Conservation (phyloP, 768 basidiomycete genomes). For the Rhizopogon vulgaris region DNA sequence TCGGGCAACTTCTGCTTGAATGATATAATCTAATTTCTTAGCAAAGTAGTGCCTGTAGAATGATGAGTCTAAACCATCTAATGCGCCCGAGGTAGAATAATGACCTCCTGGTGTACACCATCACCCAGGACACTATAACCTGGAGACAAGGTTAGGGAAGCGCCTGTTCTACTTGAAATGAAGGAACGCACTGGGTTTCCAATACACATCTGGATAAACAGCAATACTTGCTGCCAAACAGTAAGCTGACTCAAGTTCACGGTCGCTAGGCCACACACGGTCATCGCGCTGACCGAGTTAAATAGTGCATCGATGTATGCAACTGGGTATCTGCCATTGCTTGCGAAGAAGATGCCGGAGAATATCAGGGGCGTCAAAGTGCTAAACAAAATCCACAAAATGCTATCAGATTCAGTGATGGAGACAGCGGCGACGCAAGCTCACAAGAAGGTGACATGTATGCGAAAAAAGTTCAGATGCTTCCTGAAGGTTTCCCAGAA, state of each 20-base stretch:
- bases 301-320: constrained; percentile 75
- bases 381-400: constrained; percentile 29
- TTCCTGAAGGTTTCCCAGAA: constrained; percentile 25
- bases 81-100: constrained; percentile 10
- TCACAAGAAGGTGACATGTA: constrained; percentile 59
- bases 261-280: constrained; percentile 70
- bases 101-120: constrained; percentile 72
- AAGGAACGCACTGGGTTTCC: constrained; percentile 60
- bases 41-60: constrained; percentile 61
- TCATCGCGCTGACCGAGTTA: constrained; percentile 72
- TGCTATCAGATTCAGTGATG: neutral
- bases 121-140: constrained; percentile 78
- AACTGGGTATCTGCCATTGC: constrained; percentile 68
- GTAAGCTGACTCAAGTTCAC: constrained; percentile 66
- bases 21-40: constrained; percentile 54
- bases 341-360: constrained; percentile 77
- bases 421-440: constrained; percentile 14
- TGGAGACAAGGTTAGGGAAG: constrained; percentile 19
- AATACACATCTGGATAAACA: constrained; percentile 75
- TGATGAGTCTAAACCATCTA: neutral
- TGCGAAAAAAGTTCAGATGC: constrained; percentile 62
- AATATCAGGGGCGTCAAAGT: constrained; percentile 74
- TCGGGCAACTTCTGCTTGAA: constrained; percentile 37
- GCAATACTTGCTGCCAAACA: constrained; percentile 58
- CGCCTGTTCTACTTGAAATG: neutral